Percentiles rank a stretch among this genome's conserved stretches.
Conservation (phyloP, 208 protist genomes). For the Leishmania guyanensis region DNA sequence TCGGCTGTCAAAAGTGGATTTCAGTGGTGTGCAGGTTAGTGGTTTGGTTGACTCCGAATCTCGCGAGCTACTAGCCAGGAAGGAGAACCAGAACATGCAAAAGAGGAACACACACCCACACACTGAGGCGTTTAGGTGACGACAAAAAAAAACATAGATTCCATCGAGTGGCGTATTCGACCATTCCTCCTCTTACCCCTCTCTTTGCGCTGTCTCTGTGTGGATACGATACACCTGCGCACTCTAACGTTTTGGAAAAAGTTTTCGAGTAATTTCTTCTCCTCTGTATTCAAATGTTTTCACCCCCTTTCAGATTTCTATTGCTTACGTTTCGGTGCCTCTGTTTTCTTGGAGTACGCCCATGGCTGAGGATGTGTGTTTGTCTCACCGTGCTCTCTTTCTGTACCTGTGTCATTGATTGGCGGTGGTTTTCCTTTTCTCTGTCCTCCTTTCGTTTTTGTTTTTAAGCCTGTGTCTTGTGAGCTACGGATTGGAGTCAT, state of each 20-base stretch:
- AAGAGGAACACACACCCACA: background rate
- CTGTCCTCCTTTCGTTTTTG: constrained; percentile 6
- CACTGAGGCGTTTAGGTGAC: no score
- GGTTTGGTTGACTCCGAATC: background rate
- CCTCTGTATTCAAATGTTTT: background rate
- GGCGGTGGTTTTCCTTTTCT: background rate
- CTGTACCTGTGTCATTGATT: constrained; percentile 1
- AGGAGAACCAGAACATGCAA: background rate
- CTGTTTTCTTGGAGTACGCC: background rate
- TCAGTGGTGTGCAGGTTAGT: background rate
- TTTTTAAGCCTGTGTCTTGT: constrained; percentile 8
- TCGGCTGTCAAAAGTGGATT: background rate
- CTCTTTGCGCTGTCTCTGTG: no score
- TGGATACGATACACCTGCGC: no score
- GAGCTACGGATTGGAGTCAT: no score
- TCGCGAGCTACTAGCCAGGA: background rate
- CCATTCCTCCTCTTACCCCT: no score
- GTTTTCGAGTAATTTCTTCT: no score
- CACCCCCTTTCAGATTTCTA: background rate
- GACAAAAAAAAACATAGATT: no score
- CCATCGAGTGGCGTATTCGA: no score
- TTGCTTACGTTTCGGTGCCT: background rate
- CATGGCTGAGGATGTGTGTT: background rate
- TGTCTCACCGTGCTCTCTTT: background rate
- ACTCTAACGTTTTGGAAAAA: no score